Percentiles rank a stretch among this genome's conserved stretches.
These are phyloP conservation scores for Globisporangium iwayamae DNA, from an alignment of 352 stramenopile species.

Conservation along the genomic window DNA sequence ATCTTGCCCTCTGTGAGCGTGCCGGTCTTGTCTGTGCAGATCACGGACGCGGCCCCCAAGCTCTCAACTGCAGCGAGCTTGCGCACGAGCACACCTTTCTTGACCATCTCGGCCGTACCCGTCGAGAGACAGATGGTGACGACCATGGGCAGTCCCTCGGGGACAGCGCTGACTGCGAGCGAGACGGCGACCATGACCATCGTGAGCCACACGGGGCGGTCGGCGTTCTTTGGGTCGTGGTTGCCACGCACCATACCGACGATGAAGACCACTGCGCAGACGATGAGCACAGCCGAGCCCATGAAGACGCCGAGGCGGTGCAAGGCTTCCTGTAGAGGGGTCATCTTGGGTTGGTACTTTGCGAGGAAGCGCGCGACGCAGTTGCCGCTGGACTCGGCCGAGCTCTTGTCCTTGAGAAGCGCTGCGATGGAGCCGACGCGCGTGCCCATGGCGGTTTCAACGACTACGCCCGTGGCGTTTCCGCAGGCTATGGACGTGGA, in stretches of 20 bases:
- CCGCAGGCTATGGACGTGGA: slow-evolving; percentile 63
- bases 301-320: slow-evolving; percentile 91
- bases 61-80: slow-evolving; percentile 50
- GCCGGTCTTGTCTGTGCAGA: slow-evolving; percentile 90
- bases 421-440: slow-evolving; percentile 43
- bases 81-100: slow-evolving; percentile 49
- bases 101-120: slow-evolving; percentile 33
- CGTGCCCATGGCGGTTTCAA: slow-evolving; percentile 39
- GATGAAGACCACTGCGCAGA: slow-evolving; percentile 81
- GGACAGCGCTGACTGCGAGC: slow-evolving; percentile 41
- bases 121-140: slow-evolving; percentile 42
- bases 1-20: slow-evolving; percentile 83
- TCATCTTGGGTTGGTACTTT: slow-evolving; percentile 45
- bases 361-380: slow-evolving; percentile 18
- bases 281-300: slow-evolving; percentile 76
- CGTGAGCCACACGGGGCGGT: slow-evolving; percentile 79
- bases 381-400: slow-evolving; percentile 15
- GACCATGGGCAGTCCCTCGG: slow-evolving; percentile 37
- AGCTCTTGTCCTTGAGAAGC: slow-evolving; percentile 25
- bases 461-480: slow-evolving; percentile 38
- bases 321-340: slow-evolving; percentile 88
- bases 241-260: slow-evolving; percentile 64
- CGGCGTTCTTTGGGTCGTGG: slow-evolving; percentile 48
- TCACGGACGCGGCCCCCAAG: slow-evolving; percentile 80
- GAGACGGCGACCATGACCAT: slow-evolving; percentile 91